Evolutionary conservation across 352 stramenopile species (phyloP).

Genomic region (Globisporangium camurandrum): DNA sequence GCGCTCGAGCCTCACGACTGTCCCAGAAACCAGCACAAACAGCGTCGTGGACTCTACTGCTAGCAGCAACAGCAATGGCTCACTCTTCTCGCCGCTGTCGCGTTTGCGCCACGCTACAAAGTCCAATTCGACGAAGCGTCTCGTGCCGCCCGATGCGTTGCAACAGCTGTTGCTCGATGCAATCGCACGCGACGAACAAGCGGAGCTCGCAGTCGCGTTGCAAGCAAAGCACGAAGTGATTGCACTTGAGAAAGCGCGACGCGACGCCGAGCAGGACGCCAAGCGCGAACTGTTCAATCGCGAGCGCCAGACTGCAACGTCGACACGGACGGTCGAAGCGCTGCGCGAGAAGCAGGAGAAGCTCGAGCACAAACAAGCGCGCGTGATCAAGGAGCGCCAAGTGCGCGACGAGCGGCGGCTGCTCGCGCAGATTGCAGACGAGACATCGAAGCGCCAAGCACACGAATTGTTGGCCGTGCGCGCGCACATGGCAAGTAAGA

Average conservation of each 20-base stretch:
- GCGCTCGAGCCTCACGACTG: background rate
- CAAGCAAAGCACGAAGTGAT: constrained; percentile 50
- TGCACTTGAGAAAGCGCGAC: constrained; percentile 31
- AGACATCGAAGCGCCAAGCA: constrained; percentile 30
- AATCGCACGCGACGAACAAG: constrained; percentile 34
- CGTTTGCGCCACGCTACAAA: no score
- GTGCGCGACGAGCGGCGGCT: constrained; percentile 45
- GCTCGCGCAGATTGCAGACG: constrained; percentile 24
- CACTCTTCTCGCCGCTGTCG: constrained; percentile 1
- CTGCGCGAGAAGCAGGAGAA: constrained; percentile 60
- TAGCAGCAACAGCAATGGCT: background rate
- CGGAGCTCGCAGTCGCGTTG: constrained; percentile 38
- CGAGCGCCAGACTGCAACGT: constrained; percentile 42
- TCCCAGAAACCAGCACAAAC: background rate
- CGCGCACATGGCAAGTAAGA: constrained; percentile 46
- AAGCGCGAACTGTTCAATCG: constrained; percentile 32
- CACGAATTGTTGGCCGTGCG: constrained; percentile 44
- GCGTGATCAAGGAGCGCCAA: constrained; percentile 50
- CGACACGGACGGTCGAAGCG: constrained; percentile 48
- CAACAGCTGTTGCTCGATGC: constrained; percentile 24
- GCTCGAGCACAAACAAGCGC: constrained; percentile 46
- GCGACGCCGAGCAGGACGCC: constrained; percentile 37
- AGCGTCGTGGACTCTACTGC: no score
- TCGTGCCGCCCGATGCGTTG: constrained; percentile 19
- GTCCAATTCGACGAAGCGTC: background rate